phyloP scores from a whole-genome alignment of 2,329 filamentous ascomycete genomes.

The Colletotrichum tamarilloi region DNA sequence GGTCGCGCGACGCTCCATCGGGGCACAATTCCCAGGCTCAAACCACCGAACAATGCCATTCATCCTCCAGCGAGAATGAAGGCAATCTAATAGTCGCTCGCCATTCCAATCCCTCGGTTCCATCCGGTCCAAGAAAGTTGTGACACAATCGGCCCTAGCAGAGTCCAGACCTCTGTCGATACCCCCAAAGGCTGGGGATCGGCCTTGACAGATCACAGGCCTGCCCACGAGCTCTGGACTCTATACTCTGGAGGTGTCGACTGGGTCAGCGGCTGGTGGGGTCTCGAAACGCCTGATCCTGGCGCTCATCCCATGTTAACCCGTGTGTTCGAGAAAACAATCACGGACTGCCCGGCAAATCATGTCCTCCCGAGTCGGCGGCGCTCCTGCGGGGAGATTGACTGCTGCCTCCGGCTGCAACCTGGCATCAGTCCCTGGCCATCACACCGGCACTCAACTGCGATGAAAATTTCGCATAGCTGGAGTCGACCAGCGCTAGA shows the following conservation, averaged over 20 bases:
- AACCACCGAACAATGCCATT: conserved; percentile 1
- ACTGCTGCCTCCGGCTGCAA: conserved; percentile 16
- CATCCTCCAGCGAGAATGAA: conserved; percentile 14
- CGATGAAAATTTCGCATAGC: background rate
- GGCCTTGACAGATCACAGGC: conserved; percentile 19
- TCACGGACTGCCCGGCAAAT: conserved; percentile 16
- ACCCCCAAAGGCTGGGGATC: background rate
- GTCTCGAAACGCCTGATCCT: conserved; percentile 20
- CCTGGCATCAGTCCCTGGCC: background rate
- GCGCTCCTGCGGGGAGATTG: conserved; percentile 6
- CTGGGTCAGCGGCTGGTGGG: conserved; percentile 10
- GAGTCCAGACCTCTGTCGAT: conserved; percentile 6
- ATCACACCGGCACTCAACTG: background rate
- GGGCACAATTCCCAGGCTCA: background rate
- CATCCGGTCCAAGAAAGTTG: background rate
- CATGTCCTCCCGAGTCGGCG: background rate
- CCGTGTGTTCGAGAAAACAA: conserved; percentile 4
- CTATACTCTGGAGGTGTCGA: background rate
- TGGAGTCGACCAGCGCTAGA: background rate
- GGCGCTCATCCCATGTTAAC: conserved; percentile 20
- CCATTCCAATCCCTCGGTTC: background rate
- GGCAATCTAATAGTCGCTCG: background rate
- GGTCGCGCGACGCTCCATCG: too few species aligned
- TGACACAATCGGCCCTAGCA: background rate
- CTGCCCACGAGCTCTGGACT: background rate